phyloP scores from a whole-genome alignment of 108 stramenopile species.

The Cyclotella sp. region DNA sequence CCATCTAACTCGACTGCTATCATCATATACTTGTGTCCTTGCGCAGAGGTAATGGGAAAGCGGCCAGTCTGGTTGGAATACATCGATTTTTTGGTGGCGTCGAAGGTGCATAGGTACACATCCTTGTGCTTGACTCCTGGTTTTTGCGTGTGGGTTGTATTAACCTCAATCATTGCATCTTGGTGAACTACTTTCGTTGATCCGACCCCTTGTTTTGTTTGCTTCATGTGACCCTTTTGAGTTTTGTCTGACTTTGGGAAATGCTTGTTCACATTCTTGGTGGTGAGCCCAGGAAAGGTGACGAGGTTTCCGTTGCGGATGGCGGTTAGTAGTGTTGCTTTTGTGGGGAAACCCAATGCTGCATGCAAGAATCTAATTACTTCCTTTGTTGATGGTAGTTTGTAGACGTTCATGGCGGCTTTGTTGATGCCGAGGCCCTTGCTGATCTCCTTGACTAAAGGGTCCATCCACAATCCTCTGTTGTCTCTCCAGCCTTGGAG shows the following conservation, averaged over 20 bases:
- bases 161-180: neutral
- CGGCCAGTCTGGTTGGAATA: constrained; percentile 45
- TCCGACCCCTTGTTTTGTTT: neutral
- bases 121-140: neutral
- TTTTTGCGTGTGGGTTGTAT: neutral
- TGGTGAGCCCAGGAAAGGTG: constrained; percentile 17
- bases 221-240: constrained; percentile 32
- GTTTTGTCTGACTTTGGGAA: constrained; percentile 17
- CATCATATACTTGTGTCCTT: constrained; percentile 2
- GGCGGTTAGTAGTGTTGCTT: constrained; percentile 15
- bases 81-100: constrained; percentile 22
- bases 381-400: neutral
- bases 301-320: constrained; percentile 4
- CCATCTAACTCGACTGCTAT: constrained; percentile 4
- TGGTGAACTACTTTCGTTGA: constrained; percentile 2
- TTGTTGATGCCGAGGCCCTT: neutral
- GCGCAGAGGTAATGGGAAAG: neutral
- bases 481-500: constrained; percentile 9
- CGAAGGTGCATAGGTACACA: constrained; percentile 1
- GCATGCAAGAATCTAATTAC: constrained; percentile 19
- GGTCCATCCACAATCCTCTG: neutral
- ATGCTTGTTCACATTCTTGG: neutral
- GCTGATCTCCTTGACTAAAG: neutral
- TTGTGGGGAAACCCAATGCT: constrained; percentile 5
- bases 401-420: neutral